These are phyloP conservation scores for sunflower (Helianthus annuus) DNA, from an alignment of 129 eudicot genomes.

Conservation along the genomic window DNA sequence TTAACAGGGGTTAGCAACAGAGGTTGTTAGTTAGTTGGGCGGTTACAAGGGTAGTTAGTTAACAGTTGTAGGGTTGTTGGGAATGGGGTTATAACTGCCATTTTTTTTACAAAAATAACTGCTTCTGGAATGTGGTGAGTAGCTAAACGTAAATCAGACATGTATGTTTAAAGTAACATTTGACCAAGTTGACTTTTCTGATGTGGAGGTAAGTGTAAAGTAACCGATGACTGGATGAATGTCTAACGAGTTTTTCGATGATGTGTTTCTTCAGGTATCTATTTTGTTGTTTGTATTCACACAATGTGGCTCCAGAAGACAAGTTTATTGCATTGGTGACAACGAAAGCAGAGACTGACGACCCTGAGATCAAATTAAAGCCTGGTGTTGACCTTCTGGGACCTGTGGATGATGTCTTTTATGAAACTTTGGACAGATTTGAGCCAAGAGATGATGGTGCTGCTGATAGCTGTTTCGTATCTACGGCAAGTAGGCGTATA, in stretches of 20 bases:
- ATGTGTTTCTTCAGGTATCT: constrained; percentile 59
- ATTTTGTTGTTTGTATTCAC: constrained; percentile 91
- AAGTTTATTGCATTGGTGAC: constrained; percentile 43
- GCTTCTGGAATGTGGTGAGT: too few relatives aligned
- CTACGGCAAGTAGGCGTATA: constrained; percentile 53
- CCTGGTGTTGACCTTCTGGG: constrained; percentile 57
- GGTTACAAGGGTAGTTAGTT: too few relatives aligned
- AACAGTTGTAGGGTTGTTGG: too few relatives aligned
- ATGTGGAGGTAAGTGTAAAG: background rate
- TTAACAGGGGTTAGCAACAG: too few relatives aligned
- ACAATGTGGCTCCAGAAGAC: constrained; percentile 89
- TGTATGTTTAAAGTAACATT: too few relatives aligned
- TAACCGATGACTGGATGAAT: background rate
- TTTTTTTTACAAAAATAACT: too few relatives aligned
- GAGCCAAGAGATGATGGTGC: constrained; percentile 58
- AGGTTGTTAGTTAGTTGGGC: too few relatives aligned
- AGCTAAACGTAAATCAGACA: too few relatives aligned
- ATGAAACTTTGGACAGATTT: constrained; percentile 80
- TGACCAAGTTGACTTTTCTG: background rate
- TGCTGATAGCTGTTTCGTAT: constrained; percentile 68
- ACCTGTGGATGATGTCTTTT: constrained; percentile 84
- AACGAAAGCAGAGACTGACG: too few relatives aligned
- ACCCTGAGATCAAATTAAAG: too few relatives aligned
- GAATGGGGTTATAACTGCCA: too few relatives aligned
- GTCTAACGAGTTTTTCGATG: constrained; percentile 4